These are phyloP conservation scores for Hemileccinum impolitum DNA, from an alignment of 768 basidiomycete species.

Conservation along the genomic window DNA sequence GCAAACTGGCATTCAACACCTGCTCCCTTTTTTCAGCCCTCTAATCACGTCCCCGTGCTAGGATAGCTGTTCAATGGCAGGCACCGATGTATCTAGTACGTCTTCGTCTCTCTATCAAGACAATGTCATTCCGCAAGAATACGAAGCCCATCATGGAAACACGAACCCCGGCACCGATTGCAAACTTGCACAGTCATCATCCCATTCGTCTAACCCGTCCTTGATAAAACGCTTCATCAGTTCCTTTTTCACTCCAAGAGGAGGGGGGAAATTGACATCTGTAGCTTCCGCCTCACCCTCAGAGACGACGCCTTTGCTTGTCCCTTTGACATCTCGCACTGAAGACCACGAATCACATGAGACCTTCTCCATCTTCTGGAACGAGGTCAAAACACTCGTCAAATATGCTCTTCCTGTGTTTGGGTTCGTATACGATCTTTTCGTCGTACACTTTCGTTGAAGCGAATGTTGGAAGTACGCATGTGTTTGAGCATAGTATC, in stretches of 20 bases:
- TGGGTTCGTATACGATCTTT: conserved; percentile 45
- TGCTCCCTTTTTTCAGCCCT: neutral
- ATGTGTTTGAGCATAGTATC: conserved; percentile 83
- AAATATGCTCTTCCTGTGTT: conserved; percentile 74
- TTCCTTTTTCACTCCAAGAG: neutral
- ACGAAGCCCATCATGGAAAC: conserved; percentile 18
- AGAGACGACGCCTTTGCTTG: conserved; percentile 59
- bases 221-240: conserved; percentile 3
- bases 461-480: conserved; percentile 41
- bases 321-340: conserved; percentile 49
- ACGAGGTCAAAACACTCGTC: conserved; percentile 40
- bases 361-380: neutral
- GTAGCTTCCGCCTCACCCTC: conserved; percentile 12
- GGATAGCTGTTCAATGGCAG: neutral
- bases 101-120: conserved; percentile 53
- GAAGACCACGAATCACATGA: conserved; percentile 37
- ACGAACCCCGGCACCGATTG: neutral
- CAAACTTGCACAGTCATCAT: neutral
- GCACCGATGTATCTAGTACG: conserved; percentile 22
- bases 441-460: neutral
- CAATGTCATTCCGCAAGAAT: conserved; percentile 45
- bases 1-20: too few species aligned
- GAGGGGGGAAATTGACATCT: neutral
- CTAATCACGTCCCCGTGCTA: neutral
- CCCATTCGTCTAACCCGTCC: neutral